Evolutionary conservation across 768 basidiomycete species (phyloP), one percentile per base, ranked within the genome.

Genomic region (Clavulina sp.): DNA sequence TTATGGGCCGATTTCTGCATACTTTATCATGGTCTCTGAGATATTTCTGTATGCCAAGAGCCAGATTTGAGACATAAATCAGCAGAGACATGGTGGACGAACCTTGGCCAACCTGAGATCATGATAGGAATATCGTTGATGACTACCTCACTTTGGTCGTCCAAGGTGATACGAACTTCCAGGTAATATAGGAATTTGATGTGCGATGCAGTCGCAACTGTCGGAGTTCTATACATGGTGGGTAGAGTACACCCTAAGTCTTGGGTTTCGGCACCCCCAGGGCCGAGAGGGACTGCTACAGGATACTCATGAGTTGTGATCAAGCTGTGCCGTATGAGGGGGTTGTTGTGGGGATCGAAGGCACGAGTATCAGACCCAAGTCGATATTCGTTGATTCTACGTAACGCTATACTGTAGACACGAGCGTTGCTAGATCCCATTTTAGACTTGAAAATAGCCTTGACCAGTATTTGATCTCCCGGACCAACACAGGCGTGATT

Each of bases 161-260:
- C 84, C 66, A 85, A 74, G 48, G 84, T 70, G 1, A 86, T 87
- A 63, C 78, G 84, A 50, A 89, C 79, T 31, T 70, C 70, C 40
- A 92, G 68, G 46, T 75, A 71, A 63, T 92, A 93, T 0, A 76
- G 81, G 44, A 93, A 80, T 60, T 92, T 86, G 51, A 93, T 81
- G 18, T 52, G 36, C 50, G 34, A 2, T 29, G 85, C 89, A 6
- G 81, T 73, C 52, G 78, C 85, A 57, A 91, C 68, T 6, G 88
- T 82, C 26, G 85, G 80, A 5, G 84, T 80, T 9, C 81, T 82
- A 58, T 88, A 84, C 24, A 77, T 76, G 5, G 73, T 69, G 0
- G 81, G 78, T 30, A 95, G 72, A 57, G 72, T 68, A 57, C 81
- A 81, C 5, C 68, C 70, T 41, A 92, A 68, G 60, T 93, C 89